Evolutionary conservation across 2,329 filamentous ascomycete species (phyloP).

Genomic region (Ophiostoma novo-ulmi): DNA sequence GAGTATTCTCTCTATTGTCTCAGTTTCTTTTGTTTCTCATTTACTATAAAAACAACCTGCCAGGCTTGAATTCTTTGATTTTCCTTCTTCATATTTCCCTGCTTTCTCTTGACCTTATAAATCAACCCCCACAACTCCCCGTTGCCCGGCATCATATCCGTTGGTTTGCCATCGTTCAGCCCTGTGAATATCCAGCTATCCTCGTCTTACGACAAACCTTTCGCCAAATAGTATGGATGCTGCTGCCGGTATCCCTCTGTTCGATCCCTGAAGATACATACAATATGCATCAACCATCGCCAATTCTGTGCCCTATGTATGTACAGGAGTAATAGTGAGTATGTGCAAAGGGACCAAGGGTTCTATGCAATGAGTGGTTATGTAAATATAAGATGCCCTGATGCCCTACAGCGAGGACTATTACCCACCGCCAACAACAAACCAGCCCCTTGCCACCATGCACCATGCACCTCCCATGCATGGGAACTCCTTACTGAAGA

Average conservation of each 20-base stretch:
- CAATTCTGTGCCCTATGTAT: background rate
- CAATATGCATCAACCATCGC: background rate
- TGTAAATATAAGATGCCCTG: background rate
- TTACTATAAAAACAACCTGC: background rate
- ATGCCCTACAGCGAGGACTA: background rate
- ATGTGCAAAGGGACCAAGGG: background rate
- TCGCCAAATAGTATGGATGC: background rate
- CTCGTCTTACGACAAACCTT: background rate
- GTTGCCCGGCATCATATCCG: background rate
- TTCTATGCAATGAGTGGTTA: background rate
- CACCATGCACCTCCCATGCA: slow-evolving; percentile 8
- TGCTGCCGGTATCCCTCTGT: background rate
- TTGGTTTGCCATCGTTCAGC: background rate
- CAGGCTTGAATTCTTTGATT: no score
- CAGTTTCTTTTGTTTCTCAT: background rate
- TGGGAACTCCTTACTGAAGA: background rate
- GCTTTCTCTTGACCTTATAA: no score
- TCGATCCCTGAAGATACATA: background rate
- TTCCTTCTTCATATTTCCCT: no score
- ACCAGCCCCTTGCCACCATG: slow-evolving; percentile 12
- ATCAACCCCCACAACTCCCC: background rate
- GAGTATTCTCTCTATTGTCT: background rate
- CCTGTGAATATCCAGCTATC: background rate
- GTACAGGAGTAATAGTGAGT: background rate
- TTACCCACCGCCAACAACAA: background rate